Conservation (phyloP, 1,284 basidiomycete genomes). For the Termitomyces sp. region DNA sequence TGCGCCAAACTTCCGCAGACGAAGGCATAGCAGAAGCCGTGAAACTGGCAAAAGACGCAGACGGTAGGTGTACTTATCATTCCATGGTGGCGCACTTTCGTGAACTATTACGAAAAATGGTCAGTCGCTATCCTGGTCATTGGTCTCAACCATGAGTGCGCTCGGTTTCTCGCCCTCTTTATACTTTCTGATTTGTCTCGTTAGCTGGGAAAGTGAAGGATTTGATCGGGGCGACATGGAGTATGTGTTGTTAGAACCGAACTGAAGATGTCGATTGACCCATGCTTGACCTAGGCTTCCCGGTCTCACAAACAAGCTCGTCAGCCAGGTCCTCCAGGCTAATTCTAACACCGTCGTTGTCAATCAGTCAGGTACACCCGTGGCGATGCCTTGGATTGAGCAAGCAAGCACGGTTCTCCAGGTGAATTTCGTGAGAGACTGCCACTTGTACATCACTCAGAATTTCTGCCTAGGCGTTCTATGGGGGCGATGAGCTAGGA, state of each 20-base stretch:
- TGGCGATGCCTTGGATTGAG: conserved; percentile 50
- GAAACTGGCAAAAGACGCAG: conserved; percentile 35
- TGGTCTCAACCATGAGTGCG: conserved; percentile 44
- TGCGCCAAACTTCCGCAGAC: conserved; percentile 29
- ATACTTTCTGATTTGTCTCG: background rate
- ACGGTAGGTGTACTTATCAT: conserved; percentile 28
- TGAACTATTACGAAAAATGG: background rate
- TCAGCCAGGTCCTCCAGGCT: conserved; percentile 41
- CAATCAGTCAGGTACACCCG: conserved; percentile 47
- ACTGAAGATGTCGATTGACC: background rate
- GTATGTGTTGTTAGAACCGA: conserved; percentile 17
- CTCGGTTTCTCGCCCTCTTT: background rate
- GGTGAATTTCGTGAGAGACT: conserved; percentile 19
- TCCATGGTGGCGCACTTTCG: background rate
- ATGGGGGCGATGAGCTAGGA: conserved; percentile 54
- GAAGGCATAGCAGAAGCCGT: conserved; percentile 39
- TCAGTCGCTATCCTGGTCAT: conserved; percentile 40
- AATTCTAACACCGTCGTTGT: conserved; percentile 51
- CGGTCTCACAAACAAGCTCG: conserved; percentile 44
- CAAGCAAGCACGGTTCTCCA: conserved; percentile 42
- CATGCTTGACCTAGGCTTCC: conserved; percentile 33
- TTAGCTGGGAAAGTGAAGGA: conserved; percentile 46
- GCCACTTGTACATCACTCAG: background rate
- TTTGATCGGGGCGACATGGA: conserved; percentile 38
- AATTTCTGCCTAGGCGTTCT: conserved; percentile 37